phyloP scores from a whole-genome alignment of 352 stramenopile species.

The Blastocystis sp. region DNA sequence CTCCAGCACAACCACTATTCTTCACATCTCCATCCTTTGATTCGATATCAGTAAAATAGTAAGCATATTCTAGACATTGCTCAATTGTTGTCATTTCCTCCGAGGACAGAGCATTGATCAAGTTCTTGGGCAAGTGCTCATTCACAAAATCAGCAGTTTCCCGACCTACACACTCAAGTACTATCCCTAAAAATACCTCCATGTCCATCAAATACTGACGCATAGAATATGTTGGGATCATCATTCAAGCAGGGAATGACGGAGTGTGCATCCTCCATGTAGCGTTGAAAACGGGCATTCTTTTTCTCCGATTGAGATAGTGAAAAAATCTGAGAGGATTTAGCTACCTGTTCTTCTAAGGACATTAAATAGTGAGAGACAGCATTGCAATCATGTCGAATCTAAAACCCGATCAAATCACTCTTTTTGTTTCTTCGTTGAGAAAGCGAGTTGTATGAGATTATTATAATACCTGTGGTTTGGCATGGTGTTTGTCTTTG shows the following conservation, averaged over 20 bases:
- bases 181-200: not conserved
- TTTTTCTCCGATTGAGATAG: conserved; percentile 39
- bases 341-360: not conserved
- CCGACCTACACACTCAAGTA: not conserved
- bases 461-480: not conserved
- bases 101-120: conserved; percentile 11
- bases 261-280: conserved; percentile 50
- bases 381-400: not conserved
- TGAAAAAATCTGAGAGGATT: conserved; percentile 17
- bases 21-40: conserved; percentile 53
- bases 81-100: conserved; percentile 11
- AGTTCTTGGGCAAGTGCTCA: not conserved
- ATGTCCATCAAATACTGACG: conserved; percentile 55
- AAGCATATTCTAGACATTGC: conserved; percentile 44
- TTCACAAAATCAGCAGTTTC: conserved; percentile 52
- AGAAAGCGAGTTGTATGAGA: not conserved
- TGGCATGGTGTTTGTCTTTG: not conserved
- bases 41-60: conserved; percentile 52
- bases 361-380: not conserved
- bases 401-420: not conserved
- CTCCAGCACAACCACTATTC: conserved; percentile 40
- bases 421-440: not conserved
- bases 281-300: conserved; percentile 49
- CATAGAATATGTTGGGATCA: conserved; percentile 16
- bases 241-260: conserved; percentile 25